A percentile compares a stretch with the other conserved stretches of the same genome.
These are phyloP conservation scores for Xerocomellus amylosporus DNA, from an alignment of 768 basidiomycete species.

Conservation along the genomic window DNA sequence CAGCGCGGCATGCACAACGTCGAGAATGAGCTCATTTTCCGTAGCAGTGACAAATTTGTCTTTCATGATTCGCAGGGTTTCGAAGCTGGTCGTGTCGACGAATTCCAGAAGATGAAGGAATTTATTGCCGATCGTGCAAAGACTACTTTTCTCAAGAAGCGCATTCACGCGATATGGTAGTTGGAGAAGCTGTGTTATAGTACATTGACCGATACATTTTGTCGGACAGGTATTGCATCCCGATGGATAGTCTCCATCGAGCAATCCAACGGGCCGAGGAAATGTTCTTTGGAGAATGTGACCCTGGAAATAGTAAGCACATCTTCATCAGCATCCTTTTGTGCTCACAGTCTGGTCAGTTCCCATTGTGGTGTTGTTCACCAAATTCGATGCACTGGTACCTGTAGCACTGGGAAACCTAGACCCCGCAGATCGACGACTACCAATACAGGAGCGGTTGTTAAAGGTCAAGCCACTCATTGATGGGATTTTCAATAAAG, in stretches of 20 bases:
- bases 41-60: slow-evolving; percentile 1
- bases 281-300: no score
- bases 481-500: not conserved
- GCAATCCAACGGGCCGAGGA: no score
- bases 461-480: not conserved
- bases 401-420: not conserved
- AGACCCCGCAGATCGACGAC: not conserved
- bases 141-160: no score
- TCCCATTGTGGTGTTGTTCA: slow-evolving; percentile 4
- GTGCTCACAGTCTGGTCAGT: not conserved
- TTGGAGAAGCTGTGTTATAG: no score
- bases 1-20: not conserved
- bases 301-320: no score
- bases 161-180: no score
- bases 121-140: no score
- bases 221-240: slow-evolving; percentile 2
- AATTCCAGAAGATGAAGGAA: no score
- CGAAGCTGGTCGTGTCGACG: no score
- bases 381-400: slow-evolving; percentile 2
- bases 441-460: not conserved
- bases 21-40: slow-evolving; percentile 2
- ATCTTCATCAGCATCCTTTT: not conserved
- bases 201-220: not conserved
- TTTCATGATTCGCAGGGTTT: not conserved
- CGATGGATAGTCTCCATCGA: not conserved